Evolutionary conservation across 2,329 filamentous ascomycete genomes (phyloP).

Genomic region (Aschersonia sp.): DNA sequence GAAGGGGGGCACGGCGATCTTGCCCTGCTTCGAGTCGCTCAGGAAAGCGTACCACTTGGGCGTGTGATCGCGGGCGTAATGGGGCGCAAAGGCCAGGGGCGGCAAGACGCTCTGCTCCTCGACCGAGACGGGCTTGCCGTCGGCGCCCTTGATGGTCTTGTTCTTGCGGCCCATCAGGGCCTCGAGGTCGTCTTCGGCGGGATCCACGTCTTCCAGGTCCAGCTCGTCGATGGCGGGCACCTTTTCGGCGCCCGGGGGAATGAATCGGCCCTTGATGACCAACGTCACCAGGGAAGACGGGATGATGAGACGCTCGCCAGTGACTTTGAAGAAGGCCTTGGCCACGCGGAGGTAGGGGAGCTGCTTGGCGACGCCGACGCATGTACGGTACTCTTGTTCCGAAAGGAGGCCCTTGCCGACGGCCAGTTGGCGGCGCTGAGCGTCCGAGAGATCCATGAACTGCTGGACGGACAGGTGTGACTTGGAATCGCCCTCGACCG

Average conservation of each 20-base stretch:
- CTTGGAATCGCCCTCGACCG: constrained; percentile 62
- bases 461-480: constrained; percentile 66
- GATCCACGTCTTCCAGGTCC: constrained; percentile 82
- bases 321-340: constrained; percentile 96
- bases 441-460: constrained; percentile 74
- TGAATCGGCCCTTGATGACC: constrained; percentile 85
- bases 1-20: constrained; percentile 92
- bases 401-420: constrained; percentile 58
- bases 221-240: constrained; percentile 61
- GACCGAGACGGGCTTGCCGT: constrained; percentile 40
- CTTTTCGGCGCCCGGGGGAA: constrained; percentile 68
- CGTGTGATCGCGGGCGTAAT: constrained; percentile 76
- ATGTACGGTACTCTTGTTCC: constrained; percentile 61
- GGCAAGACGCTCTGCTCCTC: constrained; percentile 56
- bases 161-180: constrained; percentile 68
- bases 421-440: constrained; percentile 55
- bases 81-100: constrained; percentile 79
- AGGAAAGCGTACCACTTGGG: constrained; percentile 93
- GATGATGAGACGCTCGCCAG: constrained; percentile 84
- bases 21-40: constrained; percentile 83
- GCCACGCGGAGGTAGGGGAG: constrained; percentile 73
- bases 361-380: constrained; percentile 65
- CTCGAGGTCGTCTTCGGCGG: constrained; percentile 82
- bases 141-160: constrained; percentile 46
- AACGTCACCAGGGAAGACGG: constrained; percentile 86